These are phyloP conservation scores for Phytophthora lateralis DNA, from an alignment of 352 stramenopile genomes.

Conservation along the genomic window DNA sequence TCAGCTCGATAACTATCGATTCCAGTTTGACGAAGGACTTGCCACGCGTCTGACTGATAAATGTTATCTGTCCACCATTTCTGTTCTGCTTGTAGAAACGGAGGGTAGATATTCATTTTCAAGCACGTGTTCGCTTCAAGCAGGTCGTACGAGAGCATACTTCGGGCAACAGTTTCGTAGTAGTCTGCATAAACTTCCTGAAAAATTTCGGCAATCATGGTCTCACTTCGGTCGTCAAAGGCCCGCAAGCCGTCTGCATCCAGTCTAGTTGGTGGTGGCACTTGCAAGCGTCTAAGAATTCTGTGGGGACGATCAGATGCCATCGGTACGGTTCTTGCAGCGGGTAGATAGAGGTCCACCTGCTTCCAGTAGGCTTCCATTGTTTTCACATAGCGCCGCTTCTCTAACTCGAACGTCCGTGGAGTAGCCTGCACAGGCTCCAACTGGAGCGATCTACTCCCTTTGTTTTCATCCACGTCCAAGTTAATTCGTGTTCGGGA, in stretches of 20 bases:
- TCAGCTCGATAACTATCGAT: constrained; percentile 59
- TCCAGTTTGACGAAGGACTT: constrained; percentile 80
- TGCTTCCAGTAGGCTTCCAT: constrained; percentile 87
- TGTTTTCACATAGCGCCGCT: constrained; percentile 73
- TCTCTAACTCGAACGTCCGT: constrained; percentile 81
- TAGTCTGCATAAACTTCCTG: constrained; percentile 83
- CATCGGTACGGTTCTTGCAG: constrained; percentile 66
- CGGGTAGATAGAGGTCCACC: constrained; percentile 68
- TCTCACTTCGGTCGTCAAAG: constrained; percentile 71
- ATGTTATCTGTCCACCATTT: constrained; percentile 87
- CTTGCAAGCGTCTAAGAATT: constrained; percentile 72
- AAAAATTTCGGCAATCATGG: constrained; percentile 73
- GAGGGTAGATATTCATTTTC: constrained; percentile 84
- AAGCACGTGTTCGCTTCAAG: constrained; percentile 70
- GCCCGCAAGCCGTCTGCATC: constrained; percentile 45
- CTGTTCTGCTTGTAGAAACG: constrained; percentile 78
- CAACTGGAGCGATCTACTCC: constrained; percentile 36
- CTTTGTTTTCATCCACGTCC: constrained; percentile 38
- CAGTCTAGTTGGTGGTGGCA: constrained; percentile 60
- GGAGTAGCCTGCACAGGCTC: constrained; percentile 62
- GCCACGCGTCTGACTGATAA: constrained; percentile 79
- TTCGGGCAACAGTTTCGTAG: constrained; percentile 71
- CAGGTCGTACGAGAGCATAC: constrained; percentile 91
- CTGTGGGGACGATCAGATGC: constrained; percentile 57
- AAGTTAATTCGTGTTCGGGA: constrained; percentile 46